A percentile compares a stretch with the other conserved stretches of the same genome.
Conservation (phyloP, 345 rosid species). For the Balakata baccata region DNA sequence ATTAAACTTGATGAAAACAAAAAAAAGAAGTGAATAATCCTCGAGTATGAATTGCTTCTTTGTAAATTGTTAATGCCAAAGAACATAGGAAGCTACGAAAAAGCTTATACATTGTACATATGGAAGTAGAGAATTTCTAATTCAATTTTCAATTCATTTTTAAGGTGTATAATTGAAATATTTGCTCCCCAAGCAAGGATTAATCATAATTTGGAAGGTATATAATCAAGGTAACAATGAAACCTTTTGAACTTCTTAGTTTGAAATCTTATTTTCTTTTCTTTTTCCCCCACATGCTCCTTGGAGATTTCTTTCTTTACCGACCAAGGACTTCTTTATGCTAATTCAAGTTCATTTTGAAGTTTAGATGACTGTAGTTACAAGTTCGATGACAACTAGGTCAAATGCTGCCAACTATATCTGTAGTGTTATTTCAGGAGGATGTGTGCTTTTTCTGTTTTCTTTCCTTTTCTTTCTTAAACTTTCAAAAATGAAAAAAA, state of each 20-base stretch:
- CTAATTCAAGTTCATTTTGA: too few species aligned
- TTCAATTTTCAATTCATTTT: neutral
- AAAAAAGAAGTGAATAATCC: slow-evolving; percentile 50
- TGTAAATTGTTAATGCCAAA: slow-evolving; percentile 12
- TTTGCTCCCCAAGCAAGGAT: neutral
- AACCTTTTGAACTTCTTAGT: neutral
- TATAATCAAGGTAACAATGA: neutral
- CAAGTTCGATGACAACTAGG: too few species aligned
- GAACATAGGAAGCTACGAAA: neutral
- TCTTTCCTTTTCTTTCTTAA: too few species aligned
- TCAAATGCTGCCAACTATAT: too few species aligned
- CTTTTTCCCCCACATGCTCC: too few species aligned
- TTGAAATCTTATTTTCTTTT: too few species aligned
- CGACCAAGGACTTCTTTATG: too few species aligned
- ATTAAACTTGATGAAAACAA: slow-evolving; percentile 52
- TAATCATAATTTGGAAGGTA: neutral
- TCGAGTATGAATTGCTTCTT: slow-evolving; percentile 6
- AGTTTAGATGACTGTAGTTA: too few species aligned
- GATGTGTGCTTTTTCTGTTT: too few species aligned
- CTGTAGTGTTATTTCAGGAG: too few species aligned
- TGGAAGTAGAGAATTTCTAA: neutral
- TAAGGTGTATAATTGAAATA: neutral
- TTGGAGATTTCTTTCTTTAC: too few species aligned
- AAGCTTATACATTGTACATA: neutral
- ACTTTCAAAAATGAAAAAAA: too few species aligned